Conservation (phyloP, 495 filamentous ascomycete genomes). For the Trichocladium antarcticum region DNA sequence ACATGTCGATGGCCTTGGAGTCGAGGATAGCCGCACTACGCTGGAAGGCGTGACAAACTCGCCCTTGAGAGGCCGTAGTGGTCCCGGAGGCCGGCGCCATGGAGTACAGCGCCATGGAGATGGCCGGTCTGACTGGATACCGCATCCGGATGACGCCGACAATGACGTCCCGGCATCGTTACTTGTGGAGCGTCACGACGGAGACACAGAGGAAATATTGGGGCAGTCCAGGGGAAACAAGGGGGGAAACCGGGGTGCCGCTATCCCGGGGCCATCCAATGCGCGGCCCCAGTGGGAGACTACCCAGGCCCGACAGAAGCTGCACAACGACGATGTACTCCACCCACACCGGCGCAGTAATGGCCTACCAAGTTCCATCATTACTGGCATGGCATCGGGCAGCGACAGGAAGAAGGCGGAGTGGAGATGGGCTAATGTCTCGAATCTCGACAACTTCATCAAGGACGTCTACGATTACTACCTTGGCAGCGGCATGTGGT, state of each 20-base stretch:
- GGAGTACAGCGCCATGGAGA: slow-evolving; percentile 9
- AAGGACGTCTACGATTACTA: slow-evolving; percentile 88
- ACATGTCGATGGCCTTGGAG: slow-evolving; percentile 45
- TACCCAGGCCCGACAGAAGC: slow-evolving; percentile 48
- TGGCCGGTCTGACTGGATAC: slow-evolving; percentile 24
- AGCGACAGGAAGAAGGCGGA: slow-evolving; percentile 75
- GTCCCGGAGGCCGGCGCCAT: slow-evolving; percentile 1
- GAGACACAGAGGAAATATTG: slow-evolving; percentile 5
- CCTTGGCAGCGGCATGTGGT: slow-evolving; percentile 76
- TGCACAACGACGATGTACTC: slow-evolving; percentile 40
- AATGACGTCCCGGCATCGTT: slow-evolving; percentile 89
- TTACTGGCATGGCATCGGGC: slow-evolving; percentile 32
- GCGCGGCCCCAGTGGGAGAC: slow-evolving; percentile 57
- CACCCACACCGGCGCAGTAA: slow-evolving; percentile 7
- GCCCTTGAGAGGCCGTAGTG: slow-evolving; percentile 6
- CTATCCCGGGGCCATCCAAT: slow-evolving; percentile 43
- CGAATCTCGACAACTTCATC: slow-evolving; percentile 84
- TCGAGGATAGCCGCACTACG: slow-evolving; percentile 53
- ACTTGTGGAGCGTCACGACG: slow-evolving; percentile 52
- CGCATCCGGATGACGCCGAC: slow-evolving; percentile 61
- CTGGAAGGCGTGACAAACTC: slow-evolving; percentile 30
- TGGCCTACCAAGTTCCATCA: slow-evolving; percentile 21
- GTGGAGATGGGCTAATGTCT: slow-evolving; percentile 92
- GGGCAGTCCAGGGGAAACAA: slow-evolving; percentile 11
- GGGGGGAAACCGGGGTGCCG: slow-evolving; percentile 10